Evolutionary conservation across 2,329 filamentous ascomycete species (phyloP), one percentile per base, ranked within the genome.

Genomic region (Harringtonia aguacate): DNA sequence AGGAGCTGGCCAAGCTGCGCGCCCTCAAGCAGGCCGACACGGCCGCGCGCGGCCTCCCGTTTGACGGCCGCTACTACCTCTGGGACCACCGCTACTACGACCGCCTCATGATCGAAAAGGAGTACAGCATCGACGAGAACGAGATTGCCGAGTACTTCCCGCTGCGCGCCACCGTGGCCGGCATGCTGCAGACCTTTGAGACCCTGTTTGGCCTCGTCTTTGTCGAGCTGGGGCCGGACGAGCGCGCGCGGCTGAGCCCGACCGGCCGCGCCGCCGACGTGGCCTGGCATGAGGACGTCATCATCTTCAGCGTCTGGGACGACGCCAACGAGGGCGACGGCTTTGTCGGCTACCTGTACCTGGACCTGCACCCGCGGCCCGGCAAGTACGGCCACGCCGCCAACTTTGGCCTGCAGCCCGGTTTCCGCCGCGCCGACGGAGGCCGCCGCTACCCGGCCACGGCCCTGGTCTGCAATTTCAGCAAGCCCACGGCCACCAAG

Each of bases 311-410:
- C 40, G 86, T 92, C 8, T 90, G 86, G 84, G 77, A 92, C 54
- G 82, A 89, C 49, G 42, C 12, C 35, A 18, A 14, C 2, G 79
- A 84, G 52, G 85, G 84, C 15, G 69, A 73, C 40, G 77, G 70
- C 30, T 92, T 92, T 55, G 80, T 86, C 8, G 86, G 86, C 34
- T 92, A 90, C 58, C 71, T 92, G 22, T 90, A 90, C 61, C 74
- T 92, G 14, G 86, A 92, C 61, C 71, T 90, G 18, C 83, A 86
- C 61, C 85, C 85, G 2, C 75, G 86, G 31, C 78, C 79, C 53
- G 85, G 86, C 61, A 92, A 92, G 61, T 90, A 90, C 59, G 81
- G 83, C 15, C 86, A 90, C 56, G 85, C 86, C 7, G 86, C 86
- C 55, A 90, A 90, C 68, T 90, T 92, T 67, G 85, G 81, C 61